These are phyloP conservation scores for Lactarius psammicola DNA, from an alignment of 768 basidiomycete genomes.

Conservation along the genomic window DNA sequence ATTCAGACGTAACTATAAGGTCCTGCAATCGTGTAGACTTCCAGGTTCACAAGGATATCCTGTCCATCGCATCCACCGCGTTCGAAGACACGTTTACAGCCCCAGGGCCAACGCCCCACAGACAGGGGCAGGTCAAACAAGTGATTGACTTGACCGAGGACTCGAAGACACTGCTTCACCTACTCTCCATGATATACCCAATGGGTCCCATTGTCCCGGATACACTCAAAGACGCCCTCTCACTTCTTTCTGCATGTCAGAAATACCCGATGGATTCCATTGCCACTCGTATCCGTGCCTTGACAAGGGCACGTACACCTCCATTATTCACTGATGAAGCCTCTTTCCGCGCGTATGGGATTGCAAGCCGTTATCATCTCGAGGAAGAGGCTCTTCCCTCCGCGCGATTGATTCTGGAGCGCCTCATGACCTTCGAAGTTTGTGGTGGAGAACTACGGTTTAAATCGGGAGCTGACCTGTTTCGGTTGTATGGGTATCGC, in stretches of 20 bases:
- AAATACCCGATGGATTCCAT: constrained; percentile 18
- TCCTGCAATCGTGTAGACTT: constrained; percentile 54
- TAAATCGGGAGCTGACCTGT: constrained; percentile 16
- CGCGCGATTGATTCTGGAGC: constrained; percentile 12
- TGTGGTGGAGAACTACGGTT: constrained; percentile 12
- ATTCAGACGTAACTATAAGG: constrained; percentile 49
- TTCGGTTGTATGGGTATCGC: constrained; percentile 3
- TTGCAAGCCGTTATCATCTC: constrained; percentile 18
- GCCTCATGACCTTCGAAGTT: constrained; percentile 1
- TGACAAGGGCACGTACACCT: neutral
- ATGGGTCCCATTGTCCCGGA: constrained; percentile 2
- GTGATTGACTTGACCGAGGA: constrained; percentile 2
- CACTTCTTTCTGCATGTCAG: constrained; percentile 16
- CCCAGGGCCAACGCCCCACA: neutral
- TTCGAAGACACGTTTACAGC: constrained; percentile 53
- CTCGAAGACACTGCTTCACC: constrained; percentile 12
- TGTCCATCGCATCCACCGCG: constrained; percentile 57
- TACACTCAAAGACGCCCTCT: constrained; percentile 4
- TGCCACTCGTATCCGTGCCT: neutral
- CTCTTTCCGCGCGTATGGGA: constrained; percentile 13
- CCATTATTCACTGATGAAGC: neutral
- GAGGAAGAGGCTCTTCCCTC: constrained; percentile 1
- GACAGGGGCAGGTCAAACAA: neutral
- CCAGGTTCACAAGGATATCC: constrained; percentile 52
- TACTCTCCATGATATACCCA: constrained; percentile 13